These are phyloP conservation scores for Zelopaecilomyces penicillatus DNA, from an alignment of 2,329 filamentous ascomycete species.

Conservation along the genomic window DNA sequence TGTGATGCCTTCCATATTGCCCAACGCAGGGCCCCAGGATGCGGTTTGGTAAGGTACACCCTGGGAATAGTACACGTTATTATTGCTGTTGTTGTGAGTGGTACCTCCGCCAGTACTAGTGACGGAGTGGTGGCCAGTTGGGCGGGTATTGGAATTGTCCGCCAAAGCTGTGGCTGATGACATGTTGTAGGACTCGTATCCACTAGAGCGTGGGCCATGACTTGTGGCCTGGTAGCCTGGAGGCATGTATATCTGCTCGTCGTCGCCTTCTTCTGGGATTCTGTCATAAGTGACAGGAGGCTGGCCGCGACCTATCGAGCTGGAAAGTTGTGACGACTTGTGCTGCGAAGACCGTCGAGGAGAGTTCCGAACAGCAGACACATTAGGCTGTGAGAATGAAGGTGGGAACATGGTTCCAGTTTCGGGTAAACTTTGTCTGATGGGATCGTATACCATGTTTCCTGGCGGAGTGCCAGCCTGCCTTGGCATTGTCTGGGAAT, in stretches of 20 bases:
- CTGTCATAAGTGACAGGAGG: conserved; percentile 22
- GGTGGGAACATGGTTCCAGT: conserved; percentile 38
- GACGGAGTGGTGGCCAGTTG: conserved; percentile 12
- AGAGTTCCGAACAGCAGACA: conserved; percentile 40
- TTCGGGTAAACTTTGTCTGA: conserved; percentile 47
- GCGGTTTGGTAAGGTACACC: conserved; percentile 20
- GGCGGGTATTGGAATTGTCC: conserved; percentile 18
- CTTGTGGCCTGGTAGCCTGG: conserved; percentile 32
- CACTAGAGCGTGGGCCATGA: conserved; percentile 26
- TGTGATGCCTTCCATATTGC: conserved; percentile 48
- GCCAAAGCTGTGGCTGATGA: conserved; percentile 35
- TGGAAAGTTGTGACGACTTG: conserved; percentile 17
- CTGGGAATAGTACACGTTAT: conserved; percentile 20
- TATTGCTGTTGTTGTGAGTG: conserved; percentile 6
- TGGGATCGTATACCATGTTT: conserved; percentile 53
- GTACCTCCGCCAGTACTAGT: neutral
- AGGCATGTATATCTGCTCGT: conserved; percentile 24
- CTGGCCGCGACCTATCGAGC: conserved; percentile 13
- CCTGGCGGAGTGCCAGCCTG: conserved; percentile 43
- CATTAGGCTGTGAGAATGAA: conserved; percentile 39
- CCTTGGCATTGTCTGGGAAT: conserved; percentile 2
- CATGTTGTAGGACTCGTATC: conserved; percentile 33
- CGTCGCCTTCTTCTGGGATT: conserved; percentile 21
- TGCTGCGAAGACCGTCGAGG: conserved; percentile 20
- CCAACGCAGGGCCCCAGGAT: conserved; percentile 21